Conservation (phyloP, 2,329 filamentous ascomycete species). For the Akanthomyces muscarius region DNA sequence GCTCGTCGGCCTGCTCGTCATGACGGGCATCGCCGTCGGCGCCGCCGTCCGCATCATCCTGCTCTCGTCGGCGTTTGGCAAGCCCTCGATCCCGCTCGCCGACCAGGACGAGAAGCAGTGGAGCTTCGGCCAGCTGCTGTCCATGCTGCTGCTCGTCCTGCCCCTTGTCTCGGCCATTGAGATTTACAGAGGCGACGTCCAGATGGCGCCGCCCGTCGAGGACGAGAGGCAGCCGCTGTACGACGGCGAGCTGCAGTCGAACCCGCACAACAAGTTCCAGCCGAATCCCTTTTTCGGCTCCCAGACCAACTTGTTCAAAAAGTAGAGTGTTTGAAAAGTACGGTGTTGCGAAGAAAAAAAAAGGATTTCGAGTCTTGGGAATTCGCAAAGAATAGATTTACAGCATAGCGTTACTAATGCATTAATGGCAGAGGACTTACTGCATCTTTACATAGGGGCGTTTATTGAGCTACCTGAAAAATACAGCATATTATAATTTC, state of each 20-base stretch:
- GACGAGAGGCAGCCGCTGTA: conserved; percentile 37
- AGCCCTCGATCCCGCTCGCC: conserved; percentile 44
- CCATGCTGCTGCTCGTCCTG: conserved; percentile 55
- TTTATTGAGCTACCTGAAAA: neutral
- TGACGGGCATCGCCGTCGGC: conserved; percentile 54
- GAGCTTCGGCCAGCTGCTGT: conserved; percentile 61
- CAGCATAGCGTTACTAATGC: neutral
- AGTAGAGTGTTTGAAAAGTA: conserved; percentile 18
- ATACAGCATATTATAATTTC: neutral
- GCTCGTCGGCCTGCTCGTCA: conserved; percentile 50
- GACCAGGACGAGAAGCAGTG: conserved; percentile 54
- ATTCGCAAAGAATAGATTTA: neutral
- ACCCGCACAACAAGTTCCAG: conserved; percentile 35
- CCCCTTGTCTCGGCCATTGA: conserved; percentile 58
- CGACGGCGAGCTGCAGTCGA: conserved; percentile 38
- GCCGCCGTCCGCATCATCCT: conserved; percentile 54
- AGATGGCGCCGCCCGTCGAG: conserved; percentile 39
- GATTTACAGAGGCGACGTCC: conserved; percentile 49
- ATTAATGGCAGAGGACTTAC: neutral
- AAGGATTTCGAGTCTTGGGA: neutral
- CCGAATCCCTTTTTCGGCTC: conserved; percentile 43
- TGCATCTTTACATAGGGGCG: neutral
- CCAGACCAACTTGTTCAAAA: conserved; percentile 34
- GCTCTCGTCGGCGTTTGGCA: conserved; percentile 58
- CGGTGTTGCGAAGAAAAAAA: neutral